phyloP scores from a whole-genome alignment of 83 land plant genomes.

The Picea engelmannii region DNA sequence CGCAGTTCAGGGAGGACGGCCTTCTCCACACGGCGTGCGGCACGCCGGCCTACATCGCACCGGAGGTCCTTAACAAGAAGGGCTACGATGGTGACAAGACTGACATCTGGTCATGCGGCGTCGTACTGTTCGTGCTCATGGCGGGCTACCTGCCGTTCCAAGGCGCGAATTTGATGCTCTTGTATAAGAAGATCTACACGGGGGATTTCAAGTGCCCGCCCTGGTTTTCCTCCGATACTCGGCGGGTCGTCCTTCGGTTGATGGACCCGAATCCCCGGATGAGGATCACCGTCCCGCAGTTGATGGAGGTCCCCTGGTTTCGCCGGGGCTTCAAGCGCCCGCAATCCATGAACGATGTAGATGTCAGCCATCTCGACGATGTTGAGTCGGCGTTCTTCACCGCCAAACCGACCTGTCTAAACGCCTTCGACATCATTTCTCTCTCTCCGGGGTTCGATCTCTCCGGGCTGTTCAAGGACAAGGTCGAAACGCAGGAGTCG shows the following conservation, averaged over 20 bases:
- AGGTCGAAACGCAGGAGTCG: too few species aligned
- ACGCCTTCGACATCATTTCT: slow-evolving; percentile 53
- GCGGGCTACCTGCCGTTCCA: too few species aligned
- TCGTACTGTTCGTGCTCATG: too few species aligned
- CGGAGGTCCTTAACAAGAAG: slow-evolving; percentile 51
- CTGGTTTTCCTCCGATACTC: slow-evolving; percentile 48
- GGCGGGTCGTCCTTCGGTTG: slow-evolving; percentile 28
- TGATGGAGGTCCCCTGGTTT: too few species aligned
- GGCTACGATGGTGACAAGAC: slow-evolving; percentile 60
- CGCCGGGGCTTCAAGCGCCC: slow-evolving; percentile 26
- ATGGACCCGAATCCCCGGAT: slow-evolving; percentile 53
- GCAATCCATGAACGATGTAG: not conserved
- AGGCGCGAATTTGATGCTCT: too few species aligned
- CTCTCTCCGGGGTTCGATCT: too few species aligned
- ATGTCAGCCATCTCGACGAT: not conserved
- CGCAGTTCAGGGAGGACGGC: slow-evolving; percentile 27
- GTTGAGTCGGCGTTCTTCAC: not conserved
- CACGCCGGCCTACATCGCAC: slow-evolving; percentile 74
- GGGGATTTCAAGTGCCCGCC: slow-evolving; percentile 55
- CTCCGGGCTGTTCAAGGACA: too few species aligned
- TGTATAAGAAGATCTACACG: slow-evolving; percentile 54
- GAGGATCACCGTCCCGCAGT: slow-evolving; percentile 49
- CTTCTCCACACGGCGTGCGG: slow-evolving; percentile 66
- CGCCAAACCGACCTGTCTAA: slow-evolving; percentile 13
- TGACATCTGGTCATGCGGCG: slow-evolving; percentile 73